These are phyloP conservation scores for sweet orange (Citrus sinensis) DNA, from an alignment of 345 rosid species.

Conservation along the genomic window DNA sequence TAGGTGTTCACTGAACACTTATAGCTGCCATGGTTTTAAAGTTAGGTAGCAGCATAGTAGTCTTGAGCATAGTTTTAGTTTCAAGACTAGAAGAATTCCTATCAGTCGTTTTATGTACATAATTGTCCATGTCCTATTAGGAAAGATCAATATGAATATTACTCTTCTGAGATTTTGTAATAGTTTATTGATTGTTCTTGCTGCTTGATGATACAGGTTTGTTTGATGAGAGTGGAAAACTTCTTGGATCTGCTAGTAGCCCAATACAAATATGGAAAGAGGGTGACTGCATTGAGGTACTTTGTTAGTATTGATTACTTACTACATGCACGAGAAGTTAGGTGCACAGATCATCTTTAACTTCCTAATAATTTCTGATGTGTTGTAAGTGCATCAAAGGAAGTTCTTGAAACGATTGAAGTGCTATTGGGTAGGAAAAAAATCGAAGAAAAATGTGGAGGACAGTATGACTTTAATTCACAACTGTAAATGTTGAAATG, in stretches of 20 bases:
- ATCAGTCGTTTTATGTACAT: neutral
- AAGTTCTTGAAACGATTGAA: neutral
- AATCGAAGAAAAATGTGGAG: neutral
- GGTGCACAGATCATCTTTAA: neutral
- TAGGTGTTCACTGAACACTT: neutral
- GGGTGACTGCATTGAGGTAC: slow-evolving; percentile 80
- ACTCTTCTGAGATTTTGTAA: neutral
- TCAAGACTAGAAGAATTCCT: neutral
- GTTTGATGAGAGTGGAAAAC: slow-evolving; percentile 82
- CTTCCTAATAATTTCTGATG: neutral
- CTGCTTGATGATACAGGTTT: slow-evolving; percentile 47
- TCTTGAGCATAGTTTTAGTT: neutral
- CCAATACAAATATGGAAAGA: slow-evolving; percentile 97
- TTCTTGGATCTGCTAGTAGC: slow-evolving; percentile 76
- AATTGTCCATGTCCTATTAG: neutral
- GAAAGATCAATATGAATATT: neutral
- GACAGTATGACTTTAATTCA: neutral
- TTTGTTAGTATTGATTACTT: neutral
- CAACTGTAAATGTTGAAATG: neutral
- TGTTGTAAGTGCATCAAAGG: neutral
- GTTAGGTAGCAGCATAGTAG: neutral
- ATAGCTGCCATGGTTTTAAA: neutral
- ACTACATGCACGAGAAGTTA: neutral
- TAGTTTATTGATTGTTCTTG: neutral
- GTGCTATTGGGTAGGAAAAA: neutral